These are phyloP conservation scores for Daldinia concentrica DNA, from an alignment of 495 filamentous ascomycete species.

Conservation along the genomic window DNA sequence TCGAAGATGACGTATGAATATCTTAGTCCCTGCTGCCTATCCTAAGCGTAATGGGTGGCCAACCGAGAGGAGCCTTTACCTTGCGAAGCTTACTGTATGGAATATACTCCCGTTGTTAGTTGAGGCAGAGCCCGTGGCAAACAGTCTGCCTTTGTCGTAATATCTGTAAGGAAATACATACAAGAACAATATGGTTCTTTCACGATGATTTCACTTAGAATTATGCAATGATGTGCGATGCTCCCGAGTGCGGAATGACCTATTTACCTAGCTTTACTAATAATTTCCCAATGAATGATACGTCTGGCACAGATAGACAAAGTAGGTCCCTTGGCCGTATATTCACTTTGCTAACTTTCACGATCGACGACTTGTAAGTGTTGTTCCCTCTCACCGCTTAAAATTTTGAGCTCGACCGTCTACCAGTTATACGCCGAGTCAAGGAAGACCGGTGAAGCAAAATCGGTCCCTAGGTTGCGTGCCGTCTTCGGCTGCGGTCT, in stretches of 20 bases:
- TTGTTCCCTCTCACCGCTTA: conserved; percentile 25
- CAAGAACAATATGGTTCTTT: conserved; percentile 11
- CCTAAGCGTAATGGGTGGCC: neutral
- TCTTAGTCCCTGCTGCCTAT: neutral
- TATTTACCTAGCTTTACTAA: conserved; percentile 10
- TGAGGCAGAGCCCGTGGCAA: neutral
- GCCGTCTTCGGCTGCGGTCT: conserved; percentile 21
- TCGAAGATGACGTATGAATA: conserved; percentile 84
- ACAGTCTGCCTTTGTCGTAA: conserved; percentile 24
- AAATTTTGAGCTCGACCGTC: neutral
- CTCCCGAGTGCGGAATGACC: conserved; percentile 4
- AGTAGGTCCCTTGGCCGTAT: conserved; percentile 2
- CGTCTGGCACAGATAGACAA: neutral
- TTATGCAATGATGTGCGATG: conserved; percentile 9
- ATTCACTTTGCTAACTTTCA: conserved; percentile 9
- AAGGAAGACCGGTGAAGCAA: conserved; percentile 3
- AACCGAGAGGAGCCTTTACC: neutral
- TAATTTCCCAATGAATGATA: conserved; percentile 13
- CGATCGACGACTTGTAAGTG: neutral
- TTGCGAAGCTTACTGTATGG: conserved; percentile 20
- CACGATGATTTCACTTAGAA: neutral
- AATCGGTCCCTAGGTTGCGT: neutral
- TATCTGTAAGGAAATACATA: conserved; percentile 39
- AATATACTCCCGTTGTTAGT: conserved; percentile 15
- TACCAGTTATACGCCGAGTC: neutral